Conservation (phyloP, 2,329 filamentous ascomycete species). For the Aspergillus hortae region DNA sequence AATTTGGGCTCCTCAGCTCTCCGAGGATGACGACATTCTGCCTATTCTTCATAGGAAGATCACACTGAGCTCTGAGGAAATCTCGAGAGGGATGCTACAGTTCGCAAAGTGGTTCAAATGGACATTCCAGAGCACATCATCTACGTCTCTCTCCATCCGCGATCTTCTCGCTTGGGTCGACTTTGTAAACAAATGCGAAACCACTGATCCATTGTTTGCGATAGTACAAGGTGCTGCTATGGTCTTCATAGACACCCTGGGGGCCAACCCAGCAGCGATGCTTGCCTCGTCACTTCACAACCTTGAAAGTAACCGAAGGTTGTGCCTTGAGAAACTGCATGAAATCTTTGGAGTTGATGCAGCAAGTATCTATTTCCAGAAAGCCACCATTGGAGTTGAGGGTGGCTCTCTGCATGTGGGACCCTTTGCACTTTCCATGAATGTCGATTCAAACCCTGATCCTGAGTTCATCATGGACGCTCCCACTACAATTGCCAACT, state of each 20-base stretch:
- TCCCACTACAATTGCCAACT: conserved; percentile 84
- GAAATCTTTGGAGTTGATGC: conserved; percentile 64
- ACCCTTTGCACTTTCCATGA: conserved; percentile 64
- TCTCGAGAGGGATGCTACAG: conserved; percentile 68
- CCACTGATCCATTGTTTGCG: conserved; percentile 47
- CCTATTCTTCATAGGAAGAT: conserved; percentile 83
- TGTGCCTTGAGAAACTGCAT: conserved; percentile 70
- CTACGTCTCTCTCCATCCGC: conserved; percentile 80
- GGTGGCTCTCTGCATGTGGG: conserved; percentile 63
- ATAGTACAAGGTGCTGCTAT: conserved; percentile 86
- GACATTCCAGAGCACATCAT: conserved; percentile 70
- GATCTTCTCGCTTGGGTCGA: conserved; percentile 91
- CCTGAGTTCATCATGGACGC: conserved; percentile 76
- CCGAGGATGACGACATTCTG: conserved; percentile 77
- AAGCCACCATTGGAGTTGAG: conserved; percentile 57
- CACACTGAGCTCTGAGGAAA: conserved; percentile 48
- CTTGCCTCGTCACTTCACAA: conserved; percentile 68
- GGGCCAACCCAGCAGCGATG: conserved; percentile 88
- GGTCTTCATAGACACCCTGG: conserved; percentile 92
- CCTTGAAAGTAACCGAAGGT: conserved; percentile 66
- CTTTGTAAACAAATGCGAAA: conserved; percentile 71
- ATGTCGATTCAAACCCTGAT: conserved; percentile 48
- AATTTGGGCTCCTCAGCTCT: conserved; percentile 92
- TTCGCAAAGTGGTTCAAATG: conserved; percentile 93
- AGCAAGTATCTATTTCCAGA: conserved; percentile 60